Evolutionary conservation across 495 filamentous ascomycete genomes (phyloP), one percentile per base, ranked within the genome.

Genomic region (Rhizodiscina lignyota): DNA sequence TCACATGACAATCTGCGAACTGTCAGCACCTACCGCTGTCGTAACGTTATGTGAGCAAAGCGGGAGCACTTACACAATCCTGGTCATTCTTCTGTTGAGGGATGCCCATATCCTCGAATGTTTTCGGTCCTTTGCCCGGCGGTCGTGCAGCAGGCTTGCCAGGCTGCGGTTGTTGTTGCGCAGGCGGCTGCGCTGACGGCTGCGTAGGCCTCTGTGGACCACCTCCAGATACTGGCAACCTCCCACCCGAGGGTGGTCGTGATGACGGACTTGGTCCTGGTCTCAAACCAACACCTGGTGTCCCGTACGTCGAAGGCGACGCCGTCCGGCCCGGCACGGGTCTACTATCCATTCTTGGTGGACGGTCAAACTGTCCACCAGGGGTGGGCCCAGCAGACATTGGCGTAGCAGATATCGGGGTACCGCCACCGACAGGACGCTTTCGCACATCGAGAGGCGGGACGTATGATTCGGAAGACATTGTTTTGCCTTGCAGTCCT

Each of bases 101-200:
- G 43, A 97, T 83, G 35, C 87, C 87, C 89, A 97, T 97, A 50
- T 87, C 85, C 50, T 94, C 87, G 52, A 97, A 97, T 2, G 89
- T 97, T 53, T 91, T 83, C 3, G 89, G 89, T 6, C 91, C 89
- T 52, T 83, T 80, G 32, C 75, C 72, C 8, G 17, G 10, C 33
- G 33, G 10, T 16, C 21, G 4, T 8, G 10, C 21, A 10, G 33
- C 33, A 19, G 17, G 17, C 8, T 20, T 10, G 30, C 21, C 45
- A 36, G 20, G 39, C 18, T 34, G 40, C 38, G 27, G 28, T 50
- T 49, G 11, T 8, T 27, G 24, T 27, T 27, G 24, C 13, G 24
- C 6, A 6, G 24, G 24, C 6, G 33, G 18, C 17, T 23, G 5
- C 33, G 11, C 11, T 4, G 10, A 10, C 21, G 8, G 33, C 33